phyloP scores from a whole-genome alignment of 306 rosid species.

The Mimosa bimucronata region DNA sequence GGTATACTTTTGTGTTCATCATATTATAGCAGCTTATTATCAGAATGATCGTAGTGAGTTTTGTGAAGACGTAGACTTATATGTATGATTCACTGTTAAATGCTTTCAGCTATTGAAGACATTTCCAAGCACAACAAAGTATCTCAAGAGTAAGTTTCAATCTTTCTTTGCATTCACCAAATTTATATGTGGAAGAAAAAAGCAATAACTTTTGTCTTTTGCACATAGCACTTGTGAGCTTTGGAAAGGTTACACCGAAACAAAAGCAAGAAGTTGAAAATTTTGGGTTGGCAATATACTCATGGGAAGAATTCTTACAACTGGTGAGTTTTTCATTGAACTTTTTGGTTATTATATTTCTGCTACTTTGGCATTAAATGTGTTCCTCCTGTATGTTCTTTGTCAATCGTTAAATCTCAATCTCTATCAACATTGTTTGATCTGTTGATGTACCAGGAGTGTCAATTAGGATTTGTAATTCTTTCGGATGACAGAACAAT shows the following conservation, averaged over 20 bases:
- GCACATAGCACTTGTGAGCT: conserved; percentile 80
- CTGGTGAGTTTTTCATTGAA: conserved; percentile 58
- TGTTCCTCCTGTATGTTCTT: neutral
- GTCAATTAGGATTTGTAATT: neutral
- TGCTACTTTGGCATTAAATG: conserved; percentile 16
- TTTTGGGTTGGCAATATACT: conserved; percentile 65
- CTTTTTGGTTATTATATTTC: neutral
- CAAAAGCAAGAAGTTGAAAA: conserved; percentile 71
- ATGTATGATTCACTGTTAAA: conserved; percentile 24
- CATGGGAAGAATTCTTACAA: conserved; percentile 83
- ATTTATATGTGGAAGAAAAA: neutral
- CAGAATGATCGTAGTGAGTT: neutral
- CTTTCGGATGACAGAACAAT: conserved; percentile 10
- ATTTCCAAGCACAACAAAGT: conserved; percentile 61
- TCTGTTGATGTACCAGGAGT: neutral
- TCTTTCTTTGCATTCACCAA: neutral
- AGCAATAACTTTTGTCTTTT: conserved; percentile 4
- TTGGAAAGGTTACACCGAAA: conserved; percentile 74
- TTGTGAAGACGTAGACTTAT: neutral
- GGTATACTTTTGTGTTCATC: conserved; percentile 48
- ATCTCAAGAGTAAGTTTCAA: conserved; percentile 66
- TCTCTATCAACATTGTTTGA: neutral
- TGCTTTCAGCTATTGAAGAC: conserved; percentile 74
- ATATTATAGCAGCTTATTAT: neutral
- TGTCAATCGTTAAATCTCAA: neutral